phyloP scores from a whole-genome alignment of 805 yeast genomes.

The Candida ortonii region DNA sequence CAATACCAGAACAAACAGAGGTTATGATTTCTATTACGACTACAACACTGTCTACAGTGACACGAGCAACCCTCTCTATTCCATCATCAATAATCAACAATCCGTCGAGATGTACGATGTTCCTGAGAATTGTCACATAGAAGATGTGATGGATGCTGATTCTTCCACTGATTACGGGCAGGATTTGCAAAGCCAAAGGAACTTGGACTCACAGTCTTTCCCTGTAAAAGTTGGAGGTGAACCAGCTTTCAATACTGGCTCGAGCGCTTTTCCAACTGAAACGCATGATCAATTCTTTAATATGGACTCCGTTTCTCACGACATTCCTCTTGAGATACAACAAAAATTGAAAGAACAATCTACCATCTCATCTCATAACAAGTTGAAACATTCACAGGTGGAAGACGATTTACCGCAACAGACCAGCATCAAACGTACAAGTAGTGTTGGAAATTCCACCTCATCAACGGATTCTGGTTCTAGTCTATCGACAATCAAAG shows the following conservation, averaged over 20 bases:
- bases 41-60: constrained; percentile 72
- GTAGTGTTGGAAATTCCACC: constrained; percentile 20
- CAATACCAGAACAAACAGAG: constrained; percentile 68
- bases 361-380: background rate
- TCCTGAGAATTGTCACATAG: constrained; percentile 41
- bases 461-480: constrained; percentile 11
- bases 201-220: constrained; percentile 1
- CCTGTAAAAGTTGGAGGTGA: constrained; percentile 1
- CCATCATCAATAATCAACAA: constrained; percentile 18
- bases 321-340: constrained; percentile 12
- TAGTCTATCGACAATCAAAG: constrained; percentile 30
- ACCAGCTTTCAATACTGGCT: background rate
- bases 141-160: constrained; percentile 29
- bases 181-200: constrained; percentile 2
- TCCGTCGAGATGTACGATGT: constrained; percentile 36
- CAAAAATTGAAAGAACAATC: constrained; percentile 1
- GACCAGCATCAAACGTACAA: constrained; percentile 13
- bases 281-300: constrained; percentile 4
- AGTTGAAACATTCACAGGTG: constrained; percentile 2
- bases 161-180: background rate
- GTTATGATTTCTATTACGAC: constrained; percentile 75
- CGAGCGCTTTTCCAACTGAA: constrained; percentile 6
- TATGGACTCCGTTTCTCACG: constrained; percentile 5
- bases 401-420: constrained; percentile 7
- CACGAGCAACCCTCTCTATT: constrained; percentile 42